Base-by-base conservation (phyloP, 129 eudicot species). In the Erigeron canadensis region DNA sequence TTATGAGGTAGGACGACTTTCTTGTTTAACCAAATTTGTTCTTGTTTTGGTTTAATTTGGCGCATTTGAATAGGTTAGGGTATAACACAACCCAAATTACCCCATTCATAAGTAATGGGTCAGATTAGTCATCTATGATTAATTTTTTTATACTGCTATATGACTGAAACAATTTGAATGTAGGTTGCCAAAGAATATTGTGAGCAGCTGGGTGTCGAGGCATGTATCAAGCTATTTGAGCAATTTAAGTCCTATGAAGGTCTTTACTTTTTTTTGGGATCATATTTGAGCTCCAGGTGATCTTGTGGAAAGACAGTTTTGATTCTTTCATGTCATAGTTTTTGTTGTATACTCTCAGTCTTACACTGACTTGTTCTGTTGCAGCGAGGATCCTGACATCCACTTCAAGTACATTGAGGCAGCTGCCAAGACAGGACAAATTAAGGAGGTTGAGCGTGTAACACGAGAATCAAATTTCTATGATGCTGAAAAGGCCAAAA, bases 361-460 rank as follows among this genome's bases (percentile, higher is more conserved):
- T 17, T 18, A 15, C 55, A 15, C 19, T 48, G 15, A 48, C 19
- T 48, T 48, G 55, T 48, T 17, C 1, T 65, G n/a, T 80, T 59
- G 10, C 88, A 90, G 94, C 40, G 95, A 91, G 90, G 95, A 91
- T 82, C 89, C 91, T 56, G 97, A 91, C 4, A 87, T 91, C 42
- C 97, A 91, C 85, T 91, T 91, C 28, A 91, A 86, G 79, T 91
- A 91, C 79, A 91, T 91, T 55, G 97, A 91, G 72, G 87, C 96
- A 67, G 97, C 97, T 81, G 93, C 97, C 11, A 91, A 88, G 75
- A 91, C 97, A n/a, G 97, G 97, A 37, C 97, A 91, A 80, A 81
- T 91, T 41, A 91, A 91, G 83, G 97, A 91, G 76, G 97, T 91
- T 61, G 97, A 91, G 75, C 89, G 97, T 47, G 97, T 91, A 12